Conservation (phyloP, 2,329 filamentous ascomycete genomes). For the Helicocarpus griseus region DNA sequence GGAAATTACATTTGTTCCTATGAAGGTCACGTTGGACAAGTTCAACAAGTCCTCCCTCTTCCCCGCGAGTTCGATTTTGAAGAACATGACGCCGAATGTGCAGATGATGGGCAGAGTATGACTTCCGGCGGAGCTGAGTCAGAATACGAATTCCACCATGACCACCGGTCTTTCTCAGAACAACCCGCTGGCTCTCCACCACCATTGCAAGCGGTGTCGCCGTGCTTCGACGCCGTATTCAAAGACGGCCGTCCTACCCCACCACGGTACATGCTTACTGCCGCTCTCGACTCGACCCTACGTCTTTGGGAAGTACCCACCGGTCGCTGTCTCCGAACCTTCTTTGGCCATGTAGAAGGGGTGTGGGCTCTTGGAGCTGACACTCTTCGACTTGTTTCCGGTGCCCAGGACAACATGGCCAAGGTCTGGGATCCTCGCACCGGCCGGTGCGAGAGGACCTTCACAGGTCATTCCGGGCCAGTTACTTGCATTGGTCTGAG, state of each 20-base stretch:
- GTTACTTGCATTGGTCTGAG: slow-evolving; percentile 90
- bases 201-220: slow-evolving; percentile 13
- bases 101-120: slow-evolving; percentile 21
- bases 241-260: slow-evolving; percentile 59
- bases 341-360: slow-evolving; percentile 94
- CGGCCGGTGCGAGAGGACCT: slow-evolving; percentile 84
- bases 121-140: slow-evolving; percentile 11
- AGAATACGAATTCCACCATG: slow-evolving; percentile 9
- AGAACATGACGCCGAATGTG: slow-evolving; percentile 49
- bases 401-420: slow-evolving; percentile 86
- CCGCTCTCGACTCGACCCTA: slow-evolving; percentile 82
- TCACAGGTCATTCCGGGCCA: slow-evolving; percentile 80
- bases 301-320: slow-evolving; percentile 83
- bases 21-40: slow-evolving; percentile 85
- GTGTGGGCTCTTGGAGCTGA: slow-evolving; percentile 91
- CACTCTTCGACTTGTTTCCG: slow-evolving; percentile 76
- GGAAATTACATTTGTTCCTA: slow-evolving; percentile 67
- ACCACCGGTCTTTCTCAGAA: neutral
- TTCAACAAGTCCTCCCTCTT: slow-evolving; percentile 80
- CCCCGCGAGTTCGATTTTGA: slow-evolving; percentile 85
- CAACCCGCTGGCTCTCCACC: slow-evolving; percentile 13
- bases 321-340: slow-evolving; percentile 75
- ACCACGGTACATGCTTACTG: slow-evolving; percentile 85
- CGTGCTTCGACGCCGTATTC: slow-evolving; percentile 38
- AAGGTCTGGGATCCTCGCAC: slow-evolving; percentile 92